Evolutionary conservation across 2,329 filamentous ascomycete species (phyloP).

Genomic region (Penicillium paneum): DNA sequence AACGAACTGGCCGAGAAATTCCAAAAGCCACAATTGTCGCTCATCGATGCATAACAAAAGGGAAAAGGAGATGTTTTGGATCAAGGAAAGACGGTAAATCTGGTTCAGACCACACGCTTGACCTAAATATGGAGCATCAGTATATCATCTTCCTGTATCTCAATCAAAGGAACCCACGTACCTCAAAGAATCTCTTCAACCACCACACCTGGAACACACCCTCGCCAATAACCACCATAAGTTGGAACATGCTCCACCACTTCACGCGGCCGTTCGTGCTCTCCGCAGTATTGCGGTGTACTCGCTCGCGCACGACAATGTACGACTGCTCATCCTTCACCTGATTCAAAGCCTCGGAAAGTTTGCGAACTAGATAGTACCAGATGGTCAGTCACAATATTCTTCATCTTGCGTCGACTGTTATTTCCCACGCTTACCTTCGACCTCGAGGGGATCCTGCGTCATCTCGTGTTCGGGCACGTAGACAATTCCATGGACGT

Average conservation of each 20-base stretch:
- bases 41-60: constrained; percentile 1
- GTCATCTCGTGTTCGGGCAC: constrained; percentile 82
- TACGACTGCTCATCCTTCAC: constrained; percentile 98
- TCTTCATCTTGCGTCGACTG: neutral
- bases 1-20: constrained; percentile 7
- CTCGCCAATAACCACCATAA: constrained; percentile 82
- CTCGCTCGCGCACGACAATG: constrained; percentile 91
- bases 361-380: constrained; percentile 62
- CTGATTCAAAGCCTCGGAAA: constrained; percentile 81
- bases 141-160: neutral
- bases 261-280: constrained; percentile 97
- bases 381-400: constrained; percentile 4
- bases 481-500: constrained; percentile 98
- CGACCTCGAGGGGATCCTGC: constrained; percentile 82
- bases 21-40: constrained; percentile 16
- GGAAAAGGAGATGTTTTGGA: neutral
- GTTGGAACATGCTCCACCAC: constrained; percentile 99
- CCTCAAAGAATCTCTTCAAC: constrained; percentile 97
- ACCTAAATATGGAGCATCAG: constrained; percentile 34
- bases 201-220: constrained; percentile 99
- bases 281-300: constrained; percentile 96
- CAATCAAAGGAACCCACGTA: constrained; percentile 26
- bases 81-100: neutral
- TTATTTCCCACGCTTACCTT: constrained; percentile 58
- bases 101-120: constrained; percentile 47